These are phyloP conservation scores for Xenoacremonium recifei DNA, from an alignment of 2,329 filamentous ascomycete genomes.

Conservation along the genomic window DNA sequence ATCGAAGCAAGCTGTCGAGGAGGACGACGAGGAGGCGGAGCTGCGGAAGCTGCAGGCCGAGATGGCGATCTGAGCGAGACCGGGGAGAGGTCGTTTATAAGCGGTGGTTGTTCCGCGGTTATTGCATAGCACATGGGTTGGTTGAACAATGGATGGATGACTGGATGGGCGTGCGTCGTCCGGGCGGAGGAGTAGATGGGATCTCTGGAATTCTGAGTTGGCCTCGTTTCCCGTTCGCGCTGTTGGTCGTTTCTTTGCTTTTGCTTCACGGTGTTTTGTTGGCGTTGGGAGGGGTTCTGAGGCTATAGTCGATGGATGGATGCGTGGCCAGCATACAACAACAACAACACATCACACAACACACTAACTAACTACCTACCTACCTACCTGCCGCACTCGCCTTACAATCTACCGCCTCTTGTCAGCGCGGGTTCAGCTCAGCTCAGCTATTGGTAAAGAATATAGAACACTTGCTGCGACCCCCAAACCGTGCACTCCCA, in stretches of 20 bases:
- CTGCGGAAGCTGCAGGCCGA: constrained; percentile 90
- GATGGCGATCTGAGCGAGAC: constrained; percentile 78
- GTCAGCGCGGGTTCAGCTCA: too few relatives aligned
- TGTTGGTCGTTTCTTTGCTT: constrained; percentile 19
- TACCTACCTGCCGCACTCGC: too few relatives aligned
- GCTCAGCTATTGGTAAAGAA: too few relatives aligned
- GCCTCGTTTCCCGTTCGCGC: constrained; percentile 11
- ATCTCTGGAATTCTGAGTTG: constrained; percentile 11
- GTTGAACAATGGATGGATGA: constrained; percentile 14
- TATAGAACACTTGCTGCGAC: too few relatives aligned
- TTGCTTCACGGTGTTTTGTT: constrained; percentile 25
- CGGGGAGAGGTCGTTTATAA: too few relatives aligned
- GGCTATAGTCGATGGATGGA: constrained; percentile 21
- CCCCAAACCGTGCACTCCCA: too few relatives aligned
- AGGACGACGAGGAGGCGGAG: constrained; percentile 96
- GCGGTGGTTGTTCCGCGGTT: constrained; percentile 10
- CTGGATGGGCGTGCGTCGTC: neutral
- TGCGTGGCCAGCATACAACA: constrained; percentile 10
- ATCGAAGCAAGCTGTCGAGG: constrained; percentile 53
- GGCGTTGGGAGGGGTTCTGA: constrained; percentile 35
- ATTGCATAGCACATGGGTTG: constrained; percentile 25
- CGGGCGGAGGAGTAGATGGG: constrained; percentile 15
- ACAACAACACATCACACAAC: constrained; percentile 7
- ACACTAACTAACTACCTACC: too few relatives aligned
- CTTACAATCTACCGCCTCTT: too few relatives aligned